Percentiles rank a stretch among this genome's conserved stretches.
These are phyloP conservation scores for Iberis pinnata DNA, from an alignment of 345 rosid species.

Conservation along the genomic window DNA sequence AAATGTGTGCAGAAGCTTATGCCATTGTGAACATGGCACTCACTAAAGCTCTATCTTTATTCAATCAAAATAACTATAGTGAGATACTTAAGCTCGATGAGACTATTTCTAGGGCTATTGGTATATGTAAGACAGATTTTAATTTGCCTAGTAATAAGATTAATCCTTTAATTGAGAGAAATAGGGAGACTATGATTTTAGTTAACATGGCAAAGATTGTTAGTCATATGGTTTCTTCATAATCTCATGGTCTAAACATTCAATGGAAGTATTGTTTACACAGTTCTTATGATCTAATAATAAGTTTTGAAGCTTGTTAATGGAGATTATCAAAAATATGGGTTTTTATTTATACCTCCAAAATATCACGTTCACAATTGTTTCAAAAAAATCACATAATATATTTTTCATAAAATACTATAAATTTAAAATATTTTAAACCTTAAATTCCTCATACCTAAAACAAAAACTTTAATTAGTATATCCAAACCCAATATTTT, in stretches of 20 bases:
- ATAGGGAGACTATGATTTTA: conserved; percentile 8
- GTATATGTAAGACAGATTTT: conserved; percentile 21
- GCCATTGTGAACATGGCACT: conserved; percentile 7
- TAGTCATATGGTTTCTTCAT: neutral
- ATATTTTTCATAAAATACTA: too few relatives aligned
- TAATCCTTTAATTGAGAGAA: conserved; percentile 22
- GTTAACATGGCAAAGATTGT: conserved; percentile 7
- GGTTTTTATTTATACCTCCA: too few relatives aligned
- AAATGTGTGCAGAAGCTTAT: conserved; percentile 28
- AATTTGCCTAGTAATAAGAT: conserved; percentile 1
- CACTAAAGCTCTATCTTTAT: conserved; percentile 4
- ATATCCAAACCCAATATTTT: too few relatives aligned
- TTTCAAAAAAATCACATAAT: too few relatives aligned
- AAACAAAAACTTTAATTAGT: too few relatives aligned
- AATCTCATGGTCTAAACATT: neutral
- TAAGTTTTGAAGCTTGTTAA: too few relatives aligned
- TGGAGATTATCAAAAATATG: too few relatives aligned
- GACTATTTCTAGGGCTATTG: neutral
- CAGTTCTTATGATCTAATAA: too few relatives aligned
- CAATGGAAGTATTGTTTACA: too few relatives aligned
- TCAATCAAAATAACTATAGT: conserved; percentile 1
- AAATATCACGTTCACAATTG: too few relatives aligned
- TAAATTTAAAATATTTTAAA: too few relatives aligned
- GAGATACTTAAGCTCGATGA: neutral
- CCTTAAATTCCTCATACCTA: too few relatives aligned